Evolutionary conservation across 164 flowering plant genomes (phyloP).

Genomic region (Liquidambar formosana): DNA sequence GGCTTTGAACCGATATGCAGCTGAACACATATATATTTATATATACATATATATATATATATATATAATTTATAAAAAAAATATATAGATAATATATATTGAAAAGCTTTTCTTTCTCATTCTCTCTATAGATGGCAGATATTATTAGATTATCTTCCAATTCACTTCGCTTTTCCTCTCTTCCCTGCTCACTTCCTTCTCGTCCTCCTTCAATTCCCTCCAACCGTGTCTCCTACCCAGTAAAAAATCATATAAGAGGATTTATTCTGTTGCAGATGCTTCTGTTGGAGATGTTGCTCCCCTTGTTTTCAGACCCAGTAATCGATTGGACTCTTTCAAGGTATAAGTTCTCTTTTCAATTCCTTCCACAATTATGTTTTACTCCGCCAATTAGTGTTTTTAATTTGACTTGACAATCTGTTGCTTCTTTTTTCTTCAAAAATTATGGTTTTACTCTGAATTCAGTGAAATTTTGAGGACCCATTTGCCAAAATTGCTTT

Average conservation of each 20-base stretch:
- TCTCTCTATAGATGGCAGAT: conserved; percentile 44
- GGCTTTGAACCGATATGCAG: too few relatives aligned
- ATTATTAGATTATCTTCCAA: conserved; percentile 31
- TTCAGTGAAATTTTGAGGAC: conserved; percentile 5
- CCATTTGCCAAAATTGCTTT: conserved; percentile 6
- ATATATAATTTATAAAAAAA: too few relatives aligned
- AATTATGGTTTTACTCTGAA: neutral
- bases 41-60: neutral
- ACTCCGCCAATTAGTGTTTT: too few relatives aligned
- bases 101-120: neutral
- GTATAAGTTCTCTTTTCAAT: conserved; percentile 11
- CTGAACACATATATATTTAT: neutral
- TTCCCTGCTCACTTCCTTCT: conserved; percentile 18
- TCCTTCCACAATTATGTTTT: neutral
- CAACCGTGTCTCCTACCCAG: conserved; percentile 23
- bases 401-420: too few relatives aligned
- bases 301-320: conserved; percentile 20
- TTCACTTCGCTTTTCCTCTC: conserved; percentile 25
- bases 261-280: conserved; percentile 19
- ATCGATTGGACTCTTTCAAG: conserved; percentile 29
- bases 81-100: neutral
- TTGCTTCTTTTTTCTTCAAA: neutral
- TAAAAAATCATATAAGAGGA: conserved; percentile 21
- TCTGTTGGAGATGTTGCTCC: conserved; percentile 14
- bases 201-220: conserved; percentile 26